Percentiles rank a stretch among this genome's conserved stretches.
Conservation (phyloP, 805 yeast species). For the Ogataea methylovora region DNA sequence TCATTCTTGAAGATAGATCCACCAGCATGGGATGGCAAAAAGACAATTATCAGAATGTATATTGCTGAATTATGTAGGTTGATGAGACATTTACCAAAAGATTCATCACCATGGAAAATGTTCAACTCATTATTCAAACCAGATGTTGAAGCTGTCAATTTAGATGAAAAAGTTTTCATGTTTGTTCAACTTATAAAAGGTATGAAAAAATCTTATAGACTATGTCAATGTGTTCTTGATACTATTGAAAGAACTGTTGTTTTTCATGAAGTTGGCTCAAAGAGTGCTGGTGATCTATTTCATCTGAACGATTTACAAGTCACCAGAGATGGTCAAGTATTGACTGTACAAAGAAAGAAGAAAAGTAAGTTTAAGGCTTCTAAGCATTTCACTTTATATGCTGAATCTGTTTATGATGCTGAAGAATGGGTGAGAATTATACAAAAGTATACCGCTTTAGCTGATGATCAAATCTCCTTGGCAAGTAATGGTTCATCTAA, state of each 20-base stretch:
- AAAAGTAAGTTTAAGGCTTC: conserved; percentile 25
- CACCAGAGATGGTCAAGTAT: conserved; percentile 16
- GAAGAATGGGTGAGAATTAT: conserved; percentile 15
- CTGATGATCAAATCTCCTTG: conserved; percentile 9
- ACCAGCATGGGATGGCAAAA: conserved; percentile 25
- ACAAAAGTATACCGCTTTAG: not conserved
- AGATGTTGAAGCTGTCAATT: conserved; percentile 13
- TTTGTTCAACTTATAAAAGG: conserved; percentile 21
- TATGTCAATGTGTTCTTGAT: conserved; percentile 11
- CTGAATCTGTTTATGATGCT: conserved; percentile 66
- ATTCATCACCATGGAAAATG: conserved; percentile 14
- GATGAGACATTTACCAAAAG: conserved; percentile 11
- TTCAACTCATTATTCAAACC: conserved; percentile 23
- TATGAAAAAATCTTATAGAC: conserved; percentile 16
- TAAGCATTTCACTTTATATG: conserved; percentile 46
- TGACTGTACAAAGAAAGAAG: conserved; percentile 18
- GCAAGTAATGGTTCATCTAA: not conserved
- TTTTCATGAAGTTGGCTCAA: conserved; percentile 14
- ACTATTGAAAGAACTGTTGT: conserved; percentile 15
- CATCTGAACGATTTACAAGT: conserved; percentile 15
- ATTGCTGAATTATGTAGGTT: conserved; percentile 20
- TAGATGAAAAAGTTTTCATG: conserved; percentile 11
- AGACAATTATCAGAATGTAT: conserved; percentile 22
- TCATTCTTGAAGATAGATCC: conserved; percentile 21
- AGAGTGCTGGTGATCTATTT: conserved; percentile 12